phyloP scores from a whole-genome alignment of 306 rosid species.

The Cyclanthera cordifolia region DNA sequence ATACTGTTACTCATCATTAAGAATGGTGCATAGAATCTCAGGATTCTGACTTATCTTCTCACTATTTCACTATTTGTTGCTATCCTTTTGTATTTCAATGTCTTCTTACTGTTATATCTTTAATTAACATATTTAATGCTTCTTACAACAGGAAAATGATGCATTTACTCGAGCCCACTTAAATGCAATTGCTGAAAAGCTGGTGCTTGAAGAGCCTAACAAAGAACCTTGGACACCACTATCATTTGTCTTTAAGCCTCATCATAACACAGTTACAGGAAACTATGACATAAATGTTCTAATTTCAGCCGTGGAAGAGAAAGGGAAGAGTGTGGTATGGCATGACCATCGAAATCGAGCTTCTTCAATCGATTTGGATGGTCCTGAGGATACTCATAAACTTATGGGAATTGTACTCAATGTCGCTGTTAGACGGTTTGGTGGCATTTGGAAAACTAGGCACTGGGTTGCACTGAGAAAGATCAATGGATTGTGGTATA shows the following conservation, averaged over 20 bases:
- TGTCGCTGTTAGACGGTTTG: constrained; percentile 44
- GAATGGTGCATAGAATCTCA: background rate
- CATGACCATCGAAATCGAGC: constrained; percentile 60
- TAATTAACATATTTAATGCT: background rate
- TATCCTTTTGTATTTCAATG: background rate
- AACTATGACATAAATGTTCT: constrained; percentile 88
- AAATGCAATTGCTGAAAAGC: constrained; percentile 61
- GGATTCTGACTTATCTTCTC: background rate
- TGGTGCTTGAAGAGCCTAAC: constrained; percentile 41
- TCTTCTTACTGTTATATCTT: background rate
- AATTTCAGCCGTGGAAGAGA: constrained; percentile 61
- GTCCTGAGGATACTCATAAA: constrained; percentile 30
- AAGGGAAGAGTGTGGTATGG: constrained; percentile 65
- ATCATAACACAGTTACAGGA: constrained; percentile 68
- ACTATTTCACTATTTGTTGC: background rate
- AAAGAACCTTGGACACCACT: constrained; percentile 51
- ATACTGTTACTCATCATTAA: background rate
- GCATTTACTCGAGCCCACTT: constrained; percentile 48
- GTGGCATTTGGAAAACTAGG: constrained; percentile 71
- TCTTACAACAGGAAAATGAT: constrained; percentile 42
- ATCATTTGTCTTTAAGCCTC: constrained; percentile 57
- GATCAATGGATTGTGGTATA: constrained; percentile 55
- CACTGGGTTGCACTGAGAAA: constrained; percentile 78
- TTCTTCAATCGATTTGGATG: constrained; percentile 52
- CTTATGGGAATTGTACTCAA: constrained; percentile 81